A percentile compares a stretch with the other conserved stretches of the same genome.
These are phyloP conservation scores for Polyporus tsugae DNA, from an alignment of 1,284 basidiomycete species.

Conservation along the genomic window DNA sequence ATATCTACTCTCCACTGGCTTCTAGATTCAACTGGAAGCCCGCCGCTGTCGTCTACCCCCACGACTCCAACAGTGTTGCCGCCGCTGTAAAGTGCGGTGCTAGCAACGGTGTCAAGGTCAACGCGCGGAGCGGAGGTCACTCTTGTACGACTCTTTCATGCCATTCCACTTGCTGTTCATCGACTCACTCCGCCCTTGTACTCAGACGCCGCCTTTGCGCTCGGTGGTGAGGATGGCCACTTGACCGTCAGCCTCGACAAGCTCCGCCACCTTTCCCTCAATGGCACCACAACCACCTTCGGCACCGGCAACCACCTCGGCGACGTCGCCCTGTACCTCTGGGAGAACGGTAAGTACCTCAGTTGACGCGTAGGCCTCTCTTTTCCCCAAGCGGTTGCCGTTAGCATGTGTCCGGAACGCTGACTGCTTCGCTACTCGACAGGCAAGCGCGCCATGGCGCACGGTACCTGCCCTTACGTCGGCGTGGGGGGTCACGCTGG, in stretches of 20 bases:
- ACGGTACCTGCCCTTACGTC: slow-evolving; percentile 23
- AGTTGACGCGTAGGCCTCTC: neutral
- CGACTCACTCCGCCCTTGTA: neutral
- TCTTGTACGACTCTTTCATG: slow-evolving; percentile 11
- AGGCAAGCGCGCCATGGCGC: slow-evolving; percentile 22
- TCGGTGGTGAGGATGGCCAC: slow-evolving; percentile 25
- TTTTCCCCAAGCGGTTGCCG: neutral
- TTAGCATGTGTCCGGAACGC: neutral
- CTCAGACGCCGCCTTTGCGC: slow-evolving; percentile 19
- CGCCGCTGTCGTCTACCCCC: slow-evolving; percentile 16
- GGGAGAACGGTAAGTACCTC: slow-evolving; percentile 19
- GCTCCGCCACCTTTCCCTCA: slow-evolving; percentile 16
- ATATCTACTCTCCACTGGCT: neutral
- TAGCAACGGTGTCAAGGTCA: slow-evolving; percentile 17
- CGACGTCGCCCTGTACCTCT: slow-evolving; percentile 23
- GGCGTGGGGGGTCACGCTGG: slow-evolving; percentile 21
- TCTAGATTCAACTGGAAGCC: slow-evolving; percentile 17
- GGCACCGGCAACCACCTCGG: slow-evolving; percentile 20
- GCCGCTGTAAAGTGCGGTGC: slow-evolving; percentile 19
- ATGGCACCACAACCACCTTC: slow-evolving; percentile 15
- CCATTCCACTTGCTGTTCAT: neutral
- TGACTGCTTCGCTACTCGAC: neutral
- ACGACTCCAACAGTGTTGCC: slow-evolving; percentile 7
- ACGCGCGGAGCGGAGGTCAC: slow-evolving; percentile 24
- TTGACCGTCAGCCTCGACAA: slow-evolving; percentile 22